These are phyloP conservation scores for Xylaria cubensis DNA, from an alignment of 495 filamentous ascomycete genomes.

Conservation along the genomic window DNA sequence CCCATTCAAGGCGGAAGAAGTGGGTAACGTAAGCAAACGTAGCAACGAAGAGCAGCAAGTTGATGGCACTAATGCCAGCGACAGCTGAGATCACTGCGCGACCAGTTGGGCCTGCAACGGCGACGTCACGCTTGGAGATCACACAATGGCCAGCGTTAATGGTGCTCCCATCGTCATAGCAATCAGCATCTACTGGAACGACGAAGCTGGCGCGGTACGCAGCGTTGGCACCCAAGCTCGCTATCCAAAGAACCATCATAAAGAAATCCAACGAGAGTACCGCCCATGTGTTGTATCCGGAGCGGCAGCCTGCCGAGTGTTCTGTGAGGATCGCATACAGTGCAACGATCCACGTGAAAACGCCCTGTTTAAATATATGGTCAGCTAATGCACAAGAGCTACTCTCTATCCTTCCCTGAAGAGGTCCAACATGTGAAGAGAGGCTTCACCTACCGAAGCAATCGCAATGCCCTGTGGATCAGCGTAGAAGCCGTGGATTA, in stretches of 20 bases:
- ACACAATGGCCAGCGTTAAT: conserved; percentile 47
- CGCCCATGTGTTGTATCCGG: conserved; percentile 52
- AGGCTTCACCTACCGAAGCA: conserved; percentile 47
- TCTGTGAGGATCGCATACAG: conserved; percentile 50
- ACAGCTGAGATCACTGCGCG: conserved; percentile 47
- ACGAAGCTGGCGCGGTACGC: conserved; percentile 48
- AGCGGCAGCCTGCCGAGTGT: conserved; percentile 43
- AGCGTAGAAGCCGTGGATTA: conserved; percentile 51
- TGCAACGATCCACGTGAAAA: conserved; percentile 55
- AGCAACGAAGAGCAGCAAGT: conserved; percentile 52
- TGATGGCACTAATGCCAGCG: conserved; percentile 52
- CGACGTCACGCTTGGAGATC: conserved; percentile 35
- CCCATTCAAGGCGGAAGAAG: conserved; percentile 46
- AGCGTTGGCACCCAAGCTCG: conserved; percentile 53
- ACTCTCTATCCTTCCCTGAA: neutral
- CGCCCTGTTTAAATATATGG: conserved; percentile 33
- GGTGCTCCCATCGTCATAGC: conserved; percentile 47
- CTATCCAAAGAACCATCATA: conserved; percentile 56
- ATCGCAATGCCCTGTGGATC: conserved; percentile 47
- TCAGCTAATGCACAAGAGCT: neutral
- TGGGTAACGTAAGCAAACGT: conserved; percentile 52
- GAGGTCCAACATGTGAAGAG: neutral
- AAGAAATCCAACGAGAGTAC: conserved; percentile 52
- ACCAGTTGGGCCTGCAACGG: conserved; percentile 36
- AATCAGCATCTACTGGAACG: conserved; percentile 39